Base-by-base conservation (phyloP, 2,329 filamentous ascomycete species). In the Pochonia chlamydosporia region DNA sequence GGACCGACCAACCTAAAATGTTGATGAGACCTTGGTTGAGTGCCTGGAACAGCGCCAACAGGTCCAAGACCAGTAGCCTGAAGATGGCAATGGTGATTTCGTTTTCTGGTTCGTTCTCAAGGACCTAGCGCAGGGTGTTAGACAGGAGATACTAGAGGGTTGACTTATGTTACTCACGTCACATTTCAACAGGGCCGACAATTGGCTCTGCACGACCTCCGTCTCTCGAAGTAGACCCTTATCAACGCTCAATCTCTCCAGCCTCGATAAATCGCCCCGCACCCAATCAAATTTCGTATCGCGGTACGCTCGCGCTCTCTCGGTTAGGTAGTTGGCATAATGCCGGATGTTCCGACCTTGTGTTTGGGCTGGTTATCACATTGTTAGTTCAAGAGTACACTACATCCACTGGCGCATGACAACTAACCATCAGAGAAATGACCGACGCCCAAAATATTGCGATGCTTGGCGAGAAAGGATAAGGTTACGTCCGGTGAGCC, bases 1-100 rank as follows among this genome's bases (percentile, higher is more conserved):
- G 10, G 35, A 11, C 20, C 37, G 44, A 61, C 81, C 54, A 73
- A 95, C 92, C 89, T 48, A 99, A 73, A 50, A 99, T 89, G 66
- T 95, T 96, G 69, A 99, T 99, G 62, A 96, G 88, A 42, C 89
- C 93, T 68, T 96, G 90, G 62, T 99, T 99, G 70, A 96, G 85
- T 40, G 93, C 89, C 60, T 95, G 90, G 71, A 96, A 99, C 46
- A 99, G 74, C 13, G 88, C 84, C 51, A 99, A 69, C 31, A 99
- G 74, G 65, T 99, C 93, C 59, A 96, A 75, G 18, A 95, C 95
- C 46, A 99, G 74, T 53, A 99, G 74, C 49, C 93, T 82, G 63
- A 97, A 99, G 24, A 95, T 91, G 9, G 89, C 95, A 55, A 97
- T 78, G 9, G 90, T 95, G 56, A 99, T 97, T 66, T 99, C 93